phyloP scores from a whole-genome alignment of 371 early-diverging fungal species.

The Haplosporangium sp. region DNA sequence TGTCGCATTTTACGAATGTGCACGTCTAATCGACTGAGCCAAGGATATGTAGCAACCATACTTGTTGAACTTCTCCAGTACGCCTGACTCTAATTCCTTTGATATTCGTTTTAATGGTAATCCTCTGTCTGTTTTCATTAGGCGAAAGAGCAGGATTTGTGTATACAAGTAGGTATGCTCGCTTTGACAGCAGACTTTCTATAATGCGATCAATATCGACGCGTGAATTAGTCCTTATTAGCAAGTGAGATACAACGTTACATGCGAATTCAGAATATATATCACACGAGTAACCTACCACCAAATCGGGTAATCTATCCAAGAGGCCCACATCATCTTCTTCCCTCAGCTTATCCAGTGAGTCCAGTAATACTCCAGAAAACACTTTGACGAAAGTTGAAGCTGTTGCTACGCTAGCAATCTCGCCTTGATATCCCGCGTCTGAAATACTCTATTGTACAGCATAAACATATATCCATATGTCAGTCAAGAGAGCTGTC shows the following conservation, averaged over 20 bases:
- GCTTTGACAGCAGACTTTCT: conserved; percentile 73
- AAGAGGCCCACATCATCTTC: conserved; percentile 69
- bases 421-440: conserved; percentile 71
- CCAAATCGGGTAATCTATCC: conserved; percentile 59
- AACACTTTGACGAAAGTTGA: conserved; percentile 73
- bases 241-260: not conserved
- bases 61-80: conserved; percentile 54
- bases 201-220: conserved; percentile 1
- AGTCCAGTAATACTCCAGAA: conserved; percentile 66
- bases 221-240: not conserved
- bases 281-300: conserved; percentile 50
- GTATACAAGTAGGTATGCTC: conserved; percentile 77
- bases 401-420: conserved; percentile 70
- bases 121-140: conserved; percentile 63
- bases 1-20: not conserved
- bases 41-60: conserved; percentile 5
- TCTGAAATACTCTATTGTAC: conserved; percentile 67
- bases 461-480: not conserved
- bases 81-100: conserved; percentile 70
- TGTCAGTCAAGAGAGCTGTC: not conserved
- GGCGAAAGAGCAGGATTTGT: conserved; percentile 65
- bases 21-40: not conserved
- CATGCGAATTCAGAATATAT: not conserved
- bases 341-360: conserved; percentile 62
- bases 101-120: conserved; percentile 65